A percentile compares a stretch with the other conserved stretches of the same genome.
phyloP scores from a whole-genome alignment of 495 filamentous ascomycete genomes.

The Podospora pseudopauciseta region DNA sequence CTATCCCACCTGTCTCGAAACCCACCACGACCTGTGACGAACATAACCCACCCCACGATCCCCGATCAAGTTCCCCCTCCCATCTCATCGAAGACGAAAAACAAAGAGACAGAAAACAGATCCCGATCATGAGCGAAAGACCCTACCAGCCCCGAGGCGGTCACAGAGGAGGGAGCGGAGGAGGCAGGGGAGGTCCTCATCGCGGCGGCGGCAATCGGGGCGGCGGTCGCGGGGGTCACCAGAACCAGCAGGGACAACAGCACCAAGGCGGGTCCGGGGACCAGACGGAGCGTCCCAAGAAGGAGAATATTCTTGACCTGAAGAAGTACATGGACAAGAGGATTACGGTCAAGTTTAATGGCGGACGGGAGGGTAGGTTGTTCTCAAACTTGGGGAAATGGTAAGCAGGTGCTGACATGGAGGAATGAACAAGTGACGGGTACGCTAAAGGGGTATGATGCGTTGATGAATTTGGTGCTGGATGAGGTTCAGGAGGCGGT shows the following conservation, averaged over 20 bases:
- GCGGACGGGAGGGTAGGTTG: slow-evolving; percentile 91
- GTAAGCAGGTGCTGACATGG: not conserved
- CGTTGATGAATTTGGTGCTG: slow-evolving; percentile 94
- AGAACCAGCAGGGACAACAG: slow-evolving; percentile 30
- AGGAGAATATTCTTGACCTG: slow-evolving; percentile 96
- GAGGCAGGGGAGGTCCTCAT: slow-evolving; percentile 45
- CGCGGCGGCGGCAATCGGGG: slow-evolving; percentile 38
- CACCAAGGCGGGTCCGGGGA: slow-evolving; percentile 27
- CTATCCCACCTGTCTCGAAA: too few species aligned
- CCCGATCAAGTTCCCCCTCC: too few species aligned
- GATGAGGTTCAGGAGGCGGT: slow-evolving; percentile 90
- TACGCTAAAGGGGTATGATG: slow-evolving; percentile 89
- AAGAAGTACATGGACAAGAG: slow-evolving; percentile 95
- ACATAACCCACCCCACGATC: too few species aligned
- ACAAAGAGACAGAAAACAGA: not conserved
- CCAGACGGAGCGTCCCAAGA: slow-evolving; percentile 71
- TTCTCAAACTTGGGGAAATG: slow-evolving; percentile 18
- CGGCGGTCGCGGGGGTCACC: slow-evolving; percentile 37
- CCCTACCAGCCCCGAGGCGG: slow-evolving; percentile 34
- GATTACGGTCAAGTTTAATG: slow-evolving; percentile 93
- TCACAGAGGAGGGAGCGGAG: slow-evolving; percentile 11
- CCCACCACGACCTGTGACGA: too few species aligned
- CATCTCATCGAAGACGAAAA: not conserved
- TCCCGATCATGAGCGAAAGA: not conserved
- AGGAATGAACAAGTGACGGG: slow-evolving; percentile 68